Base-by-base conservation (phyloP, 1,139 yeast species). In the Geotrichum bryndzae region DNA sequence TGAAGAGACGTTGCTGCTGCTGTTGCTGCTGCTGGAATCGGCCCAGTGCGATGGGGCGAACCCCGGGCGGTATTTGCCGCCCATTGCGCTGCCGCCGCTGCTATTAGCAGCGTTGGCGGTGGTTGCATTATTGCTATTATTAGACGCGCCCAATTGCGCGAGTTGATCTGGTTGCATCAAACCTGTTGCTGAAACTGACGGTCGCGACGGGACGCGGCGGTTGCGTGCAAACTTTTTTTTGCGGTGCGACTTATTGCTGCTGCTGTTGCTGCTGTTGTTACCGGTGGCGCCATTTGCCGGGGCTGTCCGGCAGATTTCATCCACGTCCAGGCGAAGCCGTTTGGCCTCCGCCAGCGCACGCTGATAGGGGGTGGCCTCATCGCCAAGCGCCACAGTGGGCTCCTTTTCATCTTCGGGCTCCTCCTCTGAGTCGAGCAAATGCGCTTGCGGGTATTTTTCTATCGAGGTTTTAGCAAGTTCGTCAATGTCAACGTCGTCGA, bases 341-440 rank as follows among this genome's bases (percentile, higher is more conserved):
- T 66, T 62, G 15, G 74, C 74, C 58, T 71, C 74, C 6, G 66
- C 67, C 13, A 71, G 60, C 11, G 69, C 70, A 5, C 72, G 63
- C 50, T 68, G 66, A 61, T 66, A 68, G 10, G 69, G 67, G 11
- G 70, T 66, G 5, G 67, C 68, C 38, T 64, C 66, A 6, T 67
- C 68, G 22, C 66, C 65, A 10, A 67, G 57, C 54, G 59, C 63
- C 31, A 50, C 53, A 13, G 57, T 53, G n/a, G 60, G 57, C 29
- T 61, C 64, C 23, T 60, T 67, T 22, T 56, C 64, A 25, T 62
- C 68, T 46, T 67, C 71, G 62, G 74, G 77, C 48, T 72, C 75
- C 33, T 68, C 71, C 63, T 74, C 77, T 18, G 69, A 76, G 23
- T 74, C 75, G 48, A 74, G 67, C 46, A 74, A 61, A 58, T 74